phyloP scores from a whole-genome alignment of 768 basidiomycete species.

The Macrolepiota albuminosa region DNA sequence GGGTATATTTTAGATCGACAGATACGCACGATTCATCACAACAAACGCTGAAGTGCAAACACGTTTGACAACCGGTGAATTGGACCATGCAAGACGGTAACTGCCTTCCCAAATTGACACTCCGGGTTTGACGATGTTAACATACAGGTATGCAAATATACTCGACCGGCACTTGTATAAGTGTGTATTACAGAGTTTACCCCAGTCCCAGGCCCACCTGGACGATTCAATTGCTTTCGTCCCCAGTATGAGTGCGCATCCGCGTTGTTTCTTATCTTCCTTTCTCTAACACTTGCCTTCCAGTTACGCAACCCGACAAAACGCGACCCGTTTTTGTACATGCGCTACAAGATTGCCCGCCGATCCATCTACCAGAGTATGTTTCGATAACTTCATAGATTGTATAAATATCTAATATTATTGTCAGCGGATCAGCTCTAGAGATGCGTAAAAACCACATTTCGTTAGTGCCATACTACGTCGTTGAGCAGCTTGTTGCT shows the following conservation, averaged over 20 bases:
- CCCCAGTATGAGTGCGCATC: constrained; percentile 64
- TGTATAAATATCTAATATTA: background rate
- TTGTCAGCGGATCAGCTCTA: constrained; percentile 54
- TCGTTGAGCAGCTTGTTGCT: constrained; percentile 69
- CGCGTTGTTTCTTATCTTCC: constrained; percentile 8
- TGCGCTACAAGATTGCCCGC: constrained; percentile 67
- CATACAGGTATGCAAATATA: constrained; percentile 63
- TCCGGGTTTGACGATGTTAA: background rate
- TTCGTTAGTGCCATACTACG: constrained; percentile 69
- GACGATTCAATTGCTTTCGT: constrained; percentile 71
- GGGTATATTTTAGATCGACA: constrained; percentile 64
- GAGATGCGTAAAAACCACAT: constrained; percentile 81
- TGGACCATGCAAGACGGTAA: constrained; percentile 73
- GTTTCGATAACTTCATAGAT: constrained; percentile 18
- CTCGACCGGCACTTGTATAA: constrained; percentile 73
- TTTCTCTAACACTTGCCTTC: background rate
- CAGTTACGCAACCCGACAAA: constrained; percentile 79
- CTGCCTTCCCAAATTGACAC: constrained; percentile 10
- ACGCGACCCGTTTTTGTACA: constrained; percentile 76
- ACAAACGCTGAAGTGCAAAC: constrained; percentile 67
- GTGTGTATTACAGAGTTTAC: constrained; percentile 82
- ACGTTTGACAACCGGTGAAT: constrained; percentile 79
- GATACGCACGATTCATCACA: constrained; percentile 76
- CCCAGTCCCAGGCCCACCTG: constrained; percentile 68
- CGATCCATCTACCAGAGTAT: constrained; percentile 65